Conservation (phyloP, 1,284 basidiomycete genomes). For the Leccinum pachyderme region DNA sequence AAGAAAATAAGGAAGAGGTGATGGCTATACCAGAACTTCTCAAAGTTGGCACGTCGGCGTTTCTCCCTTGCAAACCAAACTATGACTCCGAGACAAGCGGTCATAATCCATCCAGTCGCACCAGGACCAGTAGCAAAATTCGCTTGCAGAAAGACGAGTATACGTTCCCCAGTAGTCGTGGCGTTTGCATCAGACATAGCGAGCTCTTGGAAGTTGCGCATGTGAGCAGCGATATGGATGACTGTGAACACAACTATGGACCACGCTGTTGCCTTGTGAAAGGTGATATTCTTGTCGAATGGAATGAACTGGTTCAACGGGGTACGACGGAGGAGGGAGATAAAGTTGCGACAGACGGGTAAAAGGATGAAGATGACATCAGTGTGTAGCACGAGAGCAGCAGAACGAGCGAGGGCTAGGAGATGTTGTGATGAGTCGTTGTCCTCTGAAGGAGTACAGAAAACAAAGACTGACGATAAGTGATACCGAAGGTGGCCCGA, state of each 20-base stretch:
- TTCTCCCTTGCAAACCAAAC: conserved; percentile 83
- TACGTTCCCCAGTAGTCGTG: conserved; percentile 48
- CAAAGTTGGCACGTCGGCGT: conserved; percentile 68
- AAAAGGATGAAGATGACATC: conserved; percentile 89
- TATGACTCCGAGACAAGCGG: conserved; percentile 66
- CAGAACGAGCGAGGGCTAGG: conserved; percentile 75
- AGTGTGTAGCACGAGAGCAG: conserved; percentile 84
- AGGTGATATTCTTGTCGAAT: conserved; percentile 85
- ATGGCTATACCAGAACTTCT: conserved; percentile 88
- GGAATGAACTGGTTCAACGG: conserved; percentile 83
- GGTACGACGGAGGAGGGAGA: conserved; percentile 80
- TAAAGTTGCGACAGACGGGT: conserved; percentile 88
- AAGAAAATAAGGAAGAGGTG: conserved; percentile 90
- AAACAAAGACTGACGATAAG: conserved; percentile 59
- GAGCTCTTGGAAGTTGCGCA: conserved; percentile 76
- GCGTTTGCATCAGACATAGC: conserved; percentile 56
- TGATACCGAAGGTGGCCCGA: conserved; percentile 65
- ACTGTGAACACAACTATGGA: conserved; percentile 74
- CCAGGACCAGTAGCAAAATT: conserved; percentile 89
- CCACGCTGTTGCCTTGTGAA: conserved; percentile 88
- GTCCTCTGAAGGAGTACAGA: background rate
- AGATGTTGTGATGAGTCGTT: background rate
- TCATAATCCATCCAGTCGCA: conserved; percentile 92
- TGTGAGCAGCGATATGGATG: conserved; percentile 75
- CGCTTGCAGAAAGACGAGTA: conserved; percentile 66